These are phyloP conservation scores for Rhynchospora breviuscula DNA, from an alignment of 176 grass and related monocot genomes.

Conservation along the genomic window DNA sequence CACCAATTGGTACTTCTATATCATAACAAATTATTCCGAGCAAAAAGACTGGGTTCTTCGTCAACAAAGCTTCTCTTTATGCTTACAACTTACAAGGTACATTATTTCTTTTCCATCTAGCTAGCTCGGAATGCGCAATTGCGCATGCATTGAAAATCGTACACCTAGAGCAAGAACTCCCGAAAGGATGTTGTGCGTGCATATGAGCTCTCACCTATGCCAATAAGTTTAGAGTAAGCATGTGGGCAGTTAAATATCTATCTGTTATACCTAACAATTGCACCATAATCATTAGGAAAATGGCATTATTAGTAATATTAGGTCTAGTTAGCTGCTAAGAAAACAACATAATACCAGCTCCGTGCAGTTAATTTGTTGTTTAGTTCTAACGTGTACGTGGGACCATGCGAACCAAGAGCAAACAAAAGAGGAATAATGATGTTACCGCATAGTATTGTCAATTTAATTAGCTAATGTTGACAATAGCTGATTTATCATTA, in stretches of 20 bases:
- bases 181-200: not conserved
- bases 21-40: not conserved
- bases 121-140: not conserved
- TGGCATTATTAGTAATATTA: conserved; percentile 25
- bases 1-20: not conserved
- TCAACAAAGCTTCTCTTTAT: not conserved
- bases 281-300: conserved; percentile 1
- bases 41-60: not conserved
- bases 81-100: not conserved
- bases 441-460: not conserved
- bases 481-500: not conserved
- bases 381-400: not conserved
- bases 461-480: not conserved
- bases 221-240: conserved; percentile 5
- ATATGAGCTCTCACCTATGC: conserved; percentile 16
- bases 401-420: not conserved
- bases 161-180: not conserved
- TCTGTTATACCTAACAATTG: conserved; percentile 26
- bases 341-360: conserved; percentile 29
- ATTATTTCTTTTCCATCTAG: not conserved
- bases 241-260: conserved; percentile 24
- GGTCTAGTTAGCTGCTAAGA: conserved; percentile 22
- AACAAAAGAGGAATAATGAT: not conserved
- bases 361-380: conserved; percentile 10
- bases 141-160: conserved; percentile 16